Evolutionary conservation across 2,329 filamentous ascomycete species (phyloP), one percentile per base, ranked within the genome.

Genomic region (Penicillium sp.): DNA sequence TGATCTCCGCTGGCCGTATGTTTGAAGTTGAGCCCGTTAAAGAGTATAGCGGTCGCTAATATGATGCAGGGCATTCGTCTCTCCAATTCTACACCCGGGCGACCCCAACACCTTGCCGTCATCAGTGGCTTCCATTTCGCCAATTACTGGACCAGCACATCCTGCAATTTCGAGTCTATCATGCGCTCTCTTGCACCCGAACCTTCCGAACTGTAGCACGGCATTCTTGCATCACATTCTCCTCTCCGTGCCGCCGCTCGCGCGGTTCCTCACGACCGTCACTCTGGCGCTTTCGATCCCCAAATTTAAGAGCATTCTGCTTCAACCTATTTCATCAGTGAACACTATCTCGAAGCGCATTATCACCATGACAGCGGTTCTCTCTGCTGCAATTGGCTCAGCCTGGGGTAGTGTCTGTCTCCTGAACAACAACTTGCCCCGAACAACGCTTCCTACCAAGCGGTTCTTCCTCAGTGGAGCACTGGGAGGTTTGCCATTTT

Each of bases 381-480:
- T 91, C 49, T 92, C 92, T 0, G 90, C 90, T 17, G 84, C 90
- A n/a, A 86, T 96, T 57, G 91, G 91, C 15, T 91, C 91, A 0
- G 86, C 87, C 33, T 99, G 94, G 94, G 92, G 87, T 1, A 89
- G 86, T 57, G 87, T 97, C 66, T 99, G 93, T 78, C 83, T 97
- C 69, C 92, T 97, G 80, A 91, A 96, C 75, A 80, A 84, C 46
- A 83, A 89, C 69, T 82, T 97, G 2, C 92, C 93, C 0, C 83
- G 88, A 3, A 83, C 82, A 6, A 80, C 92, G 9, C 81, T 97
- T 0, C 85, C 93, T 0, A 93, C 89, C 0, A 89, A 94, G 72
- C 86, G 94, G 23, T 95, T 94, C 82, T 96, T 95, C 81, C 80
- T 97, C 0, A 90, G 91, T 52, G 93, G 94, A 8, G 90, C 93